Evolutionary conservation across 148 eudicot genomes (phyloP).

Genomic region (Linanthus parryae): DNA sequence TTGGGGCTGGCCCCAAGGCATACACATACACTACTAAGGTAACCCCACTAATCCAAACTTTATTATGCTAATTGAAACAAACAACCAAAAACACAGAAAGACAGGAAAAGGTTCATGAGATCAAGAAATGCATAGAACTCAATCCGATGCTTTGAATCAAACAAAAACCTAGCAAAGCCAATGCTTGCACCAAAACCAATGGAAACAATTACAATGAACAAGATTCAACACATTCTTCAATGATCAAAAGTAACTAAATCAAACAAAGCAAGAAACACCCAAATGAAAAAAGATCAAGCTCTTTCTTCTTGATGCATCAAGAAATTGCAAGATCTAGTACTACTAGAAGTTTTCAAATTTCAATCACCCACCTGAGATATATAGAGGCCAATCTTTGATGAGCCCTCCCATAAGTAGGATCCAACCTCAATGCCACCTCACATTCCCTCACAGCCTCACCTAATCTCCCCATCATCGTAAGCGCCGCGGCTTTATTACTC

Average conservation of each 20-base stretch:
- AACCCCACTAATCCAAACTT: no score
- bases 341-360: no score
- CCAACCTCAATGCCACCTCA: slow-evolving; percentile 32
- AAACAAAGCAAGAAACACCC: neutral
- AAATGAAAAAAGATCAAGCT: neutral
- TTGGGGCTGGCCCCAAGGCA: no score
- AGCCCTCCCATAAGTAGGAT: slow-evolving; percentile 30
- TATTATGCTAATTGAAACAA: no score
- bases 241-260: neutral
- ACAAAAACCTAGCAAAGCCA: neutral
- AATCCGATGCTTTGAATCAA: no score
- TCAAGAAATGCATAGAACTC: no score
- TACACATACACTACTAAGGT: no score
- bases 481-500: slow-evolving; percentile 38
- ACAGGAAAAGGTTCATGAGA: no score
- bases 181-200: neutral
- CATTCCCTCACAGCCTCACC: slow-evolving; percentile 38
- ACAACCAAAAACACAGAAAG: no score
- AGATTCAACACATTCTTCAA: no score
- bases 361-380: slow-evolving; percentile 21
- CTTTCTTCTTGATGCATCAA: neutral
- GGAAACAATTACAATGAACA: no score
- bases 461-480: slow-evolving; percentile 33
- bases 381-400: slow-evolving; percentile 43
- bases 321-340: neutral